These are phyloP conservation scores for Diospyros kaki DNA, from an alignment of 148 eudicot genomes.

Conservation along the genomic window DNA sequence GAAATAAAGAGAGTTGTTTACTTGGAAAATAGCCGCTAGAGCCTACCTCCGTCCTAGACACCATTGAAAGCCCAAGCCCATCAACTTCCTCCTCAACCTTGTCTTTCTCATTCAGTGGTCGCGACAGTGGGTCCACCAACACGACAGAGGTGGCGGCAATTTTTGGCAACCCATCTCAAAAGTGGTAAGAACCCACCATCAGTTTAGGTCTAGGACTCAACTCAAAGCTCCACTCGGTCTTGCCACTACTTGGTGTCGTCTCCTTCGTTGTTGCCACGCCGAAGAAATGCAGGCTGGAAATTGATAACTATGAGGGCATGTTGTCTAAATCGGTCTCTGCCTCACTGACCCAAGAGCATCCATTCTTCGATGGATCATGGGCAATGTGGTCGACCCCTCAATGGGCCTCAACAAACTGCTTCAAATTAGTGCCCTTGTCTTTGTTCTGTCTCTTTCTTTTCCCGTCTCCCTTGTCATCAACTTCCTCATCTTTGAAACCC, in stretches of 20 bases:
- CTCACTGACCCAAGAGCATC: conserved; percentile 51
- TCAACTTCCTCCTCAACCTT: conserved; percentile 66
- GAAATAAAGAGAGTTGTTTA: neutral
- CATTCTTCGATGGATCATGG: conserved; percentile 64
- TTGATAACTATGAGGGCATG: conserved; percentile 77
- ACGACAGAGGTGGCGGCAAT: conserved; percentile 53
- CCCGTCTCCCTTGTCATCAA: no score
- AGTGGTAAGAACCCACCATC: conserved; percentile 16
- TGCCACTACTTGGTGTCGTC: neutral
- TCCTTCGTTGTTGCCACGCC: conserved; percentile 8
- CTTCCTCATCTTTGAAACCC: no score
- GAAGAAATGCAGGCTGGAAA: conserved; percentile 40
- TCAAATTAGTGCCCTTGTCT: conserved; percentile 24
- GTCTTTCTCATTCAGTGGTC: conserved; percentile 37
- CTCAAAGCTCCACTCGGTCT: neutral
- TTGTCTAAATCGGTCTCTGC: conserved; percentile 40
- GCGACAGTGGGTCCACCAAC: conserved; percentile 26
- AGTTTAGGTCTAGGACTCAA: neutral
- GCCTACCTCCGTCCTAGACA: conserved; percentile 78
- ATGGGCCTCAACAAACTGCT: conserved; percentile 58
- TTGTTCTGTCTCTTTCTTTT: no score
- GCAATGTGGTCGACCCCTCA: conserved; percentile 60
- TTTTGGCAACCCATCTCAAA: conserved; percentile 38
- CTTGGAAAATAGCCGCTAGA: conserved; percentile 21
- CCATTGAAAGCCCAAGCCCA: conserved; percentile 57